Evolutionary conservation across 2,329 filamentous ascomycete genomes (phyloP).

Genomic region (Myriosclerotinia duriaeana): DNA sequence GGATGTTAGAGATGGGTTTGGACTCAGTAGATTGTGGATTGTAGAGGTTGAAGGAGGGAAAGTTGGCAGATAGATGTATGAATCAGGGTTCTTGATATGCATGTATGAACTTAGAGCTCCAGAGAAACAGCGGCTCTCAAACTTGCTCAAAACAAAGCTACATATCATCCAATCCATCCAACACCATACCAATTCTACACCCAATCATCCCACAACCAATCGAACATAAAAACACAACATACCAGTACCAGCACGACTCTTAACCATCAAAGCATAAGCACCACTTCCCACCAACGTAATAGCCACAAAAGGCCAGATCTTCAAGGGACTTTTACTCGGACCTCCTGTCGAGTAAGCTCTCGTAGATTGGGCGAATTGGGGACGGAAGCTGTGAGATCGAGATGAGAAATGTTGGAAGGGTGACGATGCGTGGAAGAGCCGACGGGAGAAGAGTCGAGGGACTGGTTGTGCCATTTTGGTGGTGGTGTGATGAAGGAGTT

Average conservation of each 20-base stretch:
- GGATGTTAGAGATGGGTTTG: not conserved
- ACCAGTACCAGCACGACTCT: conserved; percentile 45
- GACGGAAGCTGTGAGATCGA: conserved; percentile 29
- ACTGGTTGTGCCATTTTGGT: conserved; percentile 35
- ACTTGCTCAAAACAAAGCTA: conserved; percentile 1
- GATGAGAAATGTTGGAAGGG: conserved; percentile 24
- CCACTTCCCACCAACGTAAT: conserved; percentile 50
- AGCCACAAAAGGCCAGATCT: conserved; percentile 43
- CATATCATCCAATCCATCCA: not conserved
- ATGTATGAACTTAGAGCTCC: not conserved
- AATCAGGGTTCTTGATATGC: not conserved
- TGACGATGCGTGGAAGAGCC: conserved; percentile 29
- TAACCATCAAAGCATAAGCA: conserved; percentile 53
- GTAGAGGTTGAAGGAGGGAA: not conserved
- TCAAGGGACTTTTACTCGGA: conserved; percentile 40
- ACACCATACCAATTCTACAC: too few relatives aligned
- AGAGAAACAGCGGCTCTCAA: conserved; percentile 34
- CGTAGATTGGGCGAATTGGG: conserved; percentile 23
- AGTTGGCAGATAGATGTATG: conserved; percentile 16
- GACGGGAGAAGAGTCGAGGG: conserved; percentile 33
- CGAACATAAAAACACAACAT: conserved; percentile 5
- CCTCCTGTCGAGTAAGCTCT: conserved; percentile 38
- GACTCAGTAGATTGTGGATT: not conserved
- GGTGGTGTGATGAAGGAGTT: not conserved
- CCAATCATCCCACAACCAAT: not conserved